Conservation (phyloP, 2,329 filamentous ascomycete genomes). For the Hymenoscyphus linearis region DNA sequence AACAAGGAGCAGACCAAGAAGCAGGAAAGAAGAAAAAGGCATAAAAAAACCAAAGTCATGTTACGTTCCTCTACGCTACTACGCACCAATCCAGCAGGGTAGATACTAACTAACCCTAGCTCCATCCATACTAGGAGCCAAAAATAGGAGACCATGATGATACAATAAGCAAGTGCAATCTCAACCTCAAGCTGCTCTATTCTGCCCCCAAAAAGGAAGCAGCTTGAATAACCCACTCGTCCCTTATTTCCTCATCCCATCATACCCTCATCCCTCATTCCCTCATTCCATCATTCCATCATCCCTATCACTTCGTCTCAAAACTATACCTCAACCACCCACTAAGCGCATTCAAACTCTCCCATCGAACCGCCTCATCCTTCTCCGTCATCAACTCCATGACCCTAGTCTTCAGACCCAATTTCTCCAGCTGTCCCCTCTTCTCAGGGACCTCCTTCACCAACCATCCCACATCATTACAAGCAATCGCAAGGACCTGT, state of each 20-base stretch:
- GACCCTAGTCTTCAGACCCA: constrained; percentile 62
- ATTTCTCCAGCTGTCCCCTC: constrained; percentile 57
- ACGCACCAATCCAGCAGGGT: neutral
- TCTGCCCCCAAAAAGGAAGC: too few relatives aligned
- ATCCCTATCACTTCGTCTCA: constrained; percentile 35
- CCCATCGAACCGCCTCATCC: constrained; percentile 67
- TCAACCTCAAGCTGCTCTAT: too few relatives aligned
- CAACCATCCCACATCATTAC: constrained; percentile 65
- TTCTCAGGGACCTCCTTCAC: constrained; percentile 69
- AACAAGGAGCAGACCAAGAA: too few relatives aligned
- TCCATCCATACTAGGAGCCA: neutral
- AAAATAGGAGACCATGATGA: neutral
- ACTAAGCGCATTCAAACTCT: constrained; percentile 67
- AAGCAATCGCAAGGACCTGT: constrained; percentile 67
- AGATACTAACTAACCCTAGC: neutral
- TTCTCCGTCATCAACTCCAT: constrained; percentile 70
- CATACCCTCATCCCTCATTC: too few relatives aligned
- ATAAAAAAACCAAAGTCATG: too few relatives aligned
- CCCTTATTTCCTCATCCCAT: too few relatives aligned
- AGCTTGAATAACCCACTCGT: too few relatives aligned
- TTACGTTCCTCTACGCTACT: too few relatives aligned
- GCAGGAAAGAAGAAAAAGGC: too few relatives aligned
- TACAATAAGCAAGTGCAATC: neutral
- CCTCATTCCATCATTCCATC: too few relatives aligned
- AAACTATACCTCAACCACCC: constrained; percentile 72